Evolutionary conservation across 2,329 filamentous ascomycete species (phyloP).

Genomic region (Fusarium sp.): DNA sequence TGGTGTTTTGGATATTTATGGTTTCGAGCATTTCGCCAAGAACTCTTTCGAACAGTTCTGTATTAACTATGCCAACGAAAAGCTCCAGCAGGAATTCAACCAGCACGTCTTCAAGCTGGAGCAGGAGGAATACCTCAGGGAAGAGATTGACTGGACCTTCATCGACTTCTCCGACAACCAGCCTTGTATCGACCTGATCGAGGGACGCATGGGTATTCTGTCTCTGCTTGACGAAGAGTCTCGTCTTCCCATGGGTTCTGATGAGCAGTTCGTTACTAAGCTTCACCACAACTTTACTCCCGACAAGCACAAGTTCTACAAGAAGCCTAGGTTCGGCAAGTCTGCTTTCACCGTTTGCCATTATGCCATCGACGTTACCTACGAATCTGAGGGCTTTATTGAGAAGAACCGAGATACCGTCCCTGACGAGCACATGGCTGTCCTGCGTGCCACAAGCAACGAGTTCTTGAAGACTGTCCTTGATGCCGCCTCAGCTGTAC

Average conservation of each 20-base stretch:
- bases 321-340: constrained; percentile 97
- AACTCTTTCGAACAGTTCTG: constrained; percentile 99
- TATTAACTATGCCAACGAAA: constrained; percentile 99
- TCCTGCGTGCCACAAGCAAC: constrained; percentile 86
- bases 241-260: constrained; percentile 93
- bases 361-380: constrained; percentile 97
- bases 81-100: constrained; percentile 99
- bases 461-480: constrained; percentile 85
- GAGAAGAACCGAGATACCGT: constrained; percentile 99
- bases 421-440: constrained; percentile 96
- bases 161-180: constrained; percentile 99
- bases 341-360: constrained; percentile 98
- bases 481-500: constrained; percentile 83
- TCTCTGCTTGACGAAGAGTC: constrained; percentile 96
- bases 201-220: constrained; percentile 93
- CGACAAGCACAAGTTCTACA: constrained; percentile 97
- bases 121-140: constrained; percentile 95
- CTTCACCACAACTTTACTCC: constrained; percentile 91
- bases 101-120: constrained; percentile 99
- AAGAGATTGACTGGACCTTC: constrained; percentile 99
- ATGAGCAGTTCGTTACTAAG: constrained; percentile 96
- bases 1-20: constrained; percentile 98
- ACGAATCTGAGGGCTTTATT: constrained; percentile 98
- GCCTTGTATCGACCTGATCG: constrained; percentile 97
- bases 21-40: constrained; percentile 99